A percentile compares a stretch with the other conserved stretches of the same genome.
phyloP scores from a whole-genome alignment of 139 green algal genomes.

The Chlamydomonas sphaeroides region DNA sequence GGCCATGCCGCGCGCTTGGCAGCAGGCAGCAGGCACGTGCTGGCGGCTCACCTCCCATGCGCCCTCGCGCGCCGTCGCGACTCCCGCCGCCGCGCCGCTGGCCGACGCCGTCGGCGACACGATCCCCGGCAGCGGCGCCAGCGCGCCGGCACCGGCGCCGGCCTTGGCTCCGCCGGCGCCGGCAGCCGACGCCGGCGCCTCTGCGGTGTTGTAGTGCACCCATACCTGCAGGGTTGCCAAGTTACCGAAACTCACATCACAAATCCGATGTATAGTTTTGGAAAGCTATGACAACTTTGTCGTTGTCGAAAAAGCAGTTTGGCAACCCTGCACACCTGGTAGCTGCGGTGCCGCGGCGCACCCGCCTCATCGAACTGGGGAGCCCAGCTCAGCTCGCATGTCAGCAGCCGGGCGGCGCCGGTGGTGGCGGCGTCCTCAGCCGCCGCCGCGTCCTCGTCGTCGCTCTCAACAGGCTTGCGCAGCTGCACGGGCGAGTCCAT shows the following conservation, averaged over 20 bases:
- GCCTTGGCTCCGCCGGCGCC: too few species aligned
- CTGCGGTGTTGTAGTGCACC: conserved; percentile 5
- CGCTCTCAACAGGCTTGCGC: too few species aligned
- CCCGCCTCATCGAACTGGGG: conserved; percentile 27
- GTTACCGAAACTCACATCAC: too few species aligned
- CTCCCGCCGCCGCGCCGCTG: background rate
- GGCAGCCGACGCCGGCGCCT: background rate
- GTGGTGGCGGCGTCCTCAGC: background rate
- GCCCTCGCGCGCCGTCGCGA: background rate
- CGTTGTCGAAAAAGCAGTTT: too few species aligned
- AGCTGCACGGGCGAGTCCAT: too few species aligned
- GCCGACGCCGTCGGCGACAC: background rate
- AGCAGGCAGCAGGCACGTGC: background rate
- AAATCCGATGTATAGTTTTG: too few species aligned
- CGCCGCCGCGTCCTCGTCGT: background rate
- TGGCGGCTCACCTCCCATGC: conserved; percentile 17
- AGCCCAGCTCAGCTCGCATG: conserved; percentile 30
- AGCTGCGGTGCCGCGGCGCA: conserved; percentile 15
- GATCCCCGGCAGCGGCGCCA: background rate
- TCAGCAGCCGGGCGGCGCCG: conserved; percentile 9
- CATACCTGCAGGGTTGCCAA: too few species aligned
- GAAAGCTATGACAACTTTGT: too few species aligned
- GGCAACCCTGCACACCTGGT: too few species aligned
- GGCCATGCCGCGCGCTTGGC: too few species aligned
- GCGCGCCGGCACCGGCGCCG: background rate